A percentile compares a stretch with the other conserved stretches of the same genome.
Conservation (phyloP, 208 protist species). For the Tritrichomonas musculus region DNA sequence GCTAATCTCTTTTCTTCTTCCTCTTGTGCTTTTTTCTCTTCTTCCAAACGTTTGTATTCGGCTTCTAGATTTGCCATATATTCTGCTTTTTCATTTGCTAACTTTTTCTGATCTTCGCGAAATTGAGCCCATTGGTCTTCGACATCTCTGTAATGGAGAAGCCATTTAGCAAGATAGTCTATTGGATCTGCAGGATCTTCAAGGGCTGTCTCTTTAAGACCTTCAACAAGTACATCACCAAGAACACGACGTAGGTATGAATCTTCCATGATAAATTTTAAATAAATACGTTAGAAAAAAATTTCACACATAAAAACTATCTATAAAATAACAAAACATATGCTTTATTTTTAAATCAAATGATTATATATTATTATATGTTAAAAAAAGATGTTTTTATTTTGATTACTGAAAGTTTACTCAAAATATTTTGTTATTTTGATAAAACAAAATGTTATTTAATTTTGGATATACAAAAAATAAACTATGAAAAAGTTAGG, state of each 20-base stretch:
- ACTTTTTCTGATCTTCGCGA: constrained; percentile 27
- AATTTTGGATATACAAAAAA: no score
- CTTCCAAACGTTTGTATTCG: background rate
- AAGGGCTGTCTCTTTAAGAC: constrained; percentile 3
- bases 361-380: no score
- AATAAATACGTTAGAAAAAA: no score
- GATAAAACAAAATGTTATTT: no score
- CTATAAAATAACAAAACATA: no score
- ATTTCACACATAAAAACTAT: no score
- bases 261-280: no score
- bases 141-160: background rate
- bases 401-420: no score
- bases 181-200: constrained; percentile 34
- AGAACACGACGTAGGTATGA: background rate
- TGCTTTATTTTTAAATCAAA: no score
- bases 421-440: no score
- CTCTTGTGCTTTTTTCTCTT: background rate
- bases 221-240: constrained; percentile 20
- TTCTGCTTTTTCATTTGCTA: background rate
- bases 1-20: background rate
- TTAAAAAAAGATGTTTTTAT: no score
- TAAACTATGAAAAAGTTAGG: no score
- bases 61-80: constrained; percentile 6
- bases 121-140: constrained; percentile 31
- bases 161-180: background rate